Base-by-base conservation (phyloP, 2,329 filamentous ascomycete species). In the Cephalotrichum gorgonifer region DNA sequence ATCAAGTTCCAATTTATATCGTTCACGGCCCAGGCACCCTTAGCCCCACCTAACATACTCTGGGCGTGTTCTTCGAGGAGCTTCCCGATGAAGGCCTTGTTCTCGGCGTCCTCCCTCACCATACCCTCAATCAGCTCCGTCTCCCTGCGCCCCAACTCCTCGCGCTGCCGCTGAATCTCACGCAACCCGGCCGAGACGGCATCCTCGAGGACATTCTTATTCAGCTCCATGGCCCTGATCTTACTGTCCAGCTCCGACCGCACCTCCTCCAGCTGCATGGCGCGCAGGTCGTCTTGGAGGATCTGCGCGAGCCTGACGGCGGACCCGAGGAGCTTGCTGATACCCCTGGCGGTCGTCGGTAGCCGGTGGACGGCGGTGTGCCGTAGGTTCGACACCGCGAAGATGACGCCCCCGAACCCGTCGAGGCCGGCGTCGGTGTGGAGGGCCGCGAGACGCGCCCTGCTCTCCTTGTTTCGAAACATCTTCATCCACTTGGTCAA, bases 101-200 rank as follows among this genome's bases (percentile, higher is more conserved):
- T 60, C 43, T 64, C 58, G 9, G 44, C 22, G 49, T 66, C 60
- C 3, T 59, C 57, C 25, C 50, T 50, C 44, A 61, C 38, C 54
- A 62, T 61, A n/a, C 49, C 56, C 3, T 50, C 52, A n/a, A 60
- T 50, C 3, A 62, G 38, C 7, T 58, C 56, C 39, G 47, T 55
- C 50, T 68, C 66, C 44, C 61, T 56, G 47, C 55, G 59, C 49
- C 65, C 63, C 7, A 68, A 55, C 51, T 66, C 65, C 48, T 62
- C 61, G 39, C 65, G 61, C 50, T 62, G 54, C 12, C 58, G 54
- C 22, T 57, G 54, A 47, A 68, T 63, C 6, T 60, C 58, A 30
- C 59, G 53, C n/a, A 67, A 56, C n/a, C 58, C 51, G 3, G 47
- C 30, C 20, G 53, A 49, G 4, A 58, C 48, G 15, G 50, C 55